Percentiles rank a stretch among this genome's conserved stretches.
phyloP scores from a whole-genome alignment of 2,329 filamentous ascomycete genomes.

The Fusarium nygamai region DNA sequence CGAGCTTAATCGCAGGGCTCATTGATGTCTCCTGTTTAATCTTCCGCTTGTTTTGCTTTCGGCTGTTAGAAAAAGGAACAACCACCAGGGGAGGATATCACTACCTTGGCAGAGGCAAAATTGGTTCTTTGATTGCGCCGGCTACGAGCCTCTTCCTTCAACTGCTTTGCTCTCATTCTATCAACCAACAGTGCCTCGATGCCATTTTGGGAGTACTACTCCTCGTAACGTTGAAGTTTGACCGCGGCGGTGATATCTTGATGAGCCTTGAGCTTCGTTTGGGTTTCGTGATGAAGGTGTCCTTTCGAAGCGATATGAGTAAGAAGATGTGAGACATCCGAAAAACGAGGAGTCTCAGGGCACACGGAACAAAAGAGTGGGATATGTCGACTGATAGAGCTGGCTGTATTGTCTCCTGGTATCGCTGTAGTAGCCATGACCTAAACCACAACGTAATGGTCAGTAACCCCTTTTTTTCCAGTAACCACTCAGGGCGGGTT shows the following conservation, averaged over 20 bases:
- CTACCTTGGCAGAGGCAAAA: slow-evolving; percentile 37
- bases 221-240: slow-evolving; percentile 74
- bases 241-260: slow-evolving; percentile 72
- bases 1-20: slow-evolving; percentile 41
- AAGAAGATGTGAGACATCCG: slow-evolving; percentile 89
- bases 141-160: slow-evolving; percentile 68
- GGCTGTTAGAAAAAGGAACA: slow-evolving; percentile 15
- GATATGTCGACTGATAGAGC: slow-evolving; percentile 54
- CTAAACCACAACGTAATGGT: slow-evolving; percentile 39
- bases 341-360: slow-evolving; percentile 81
- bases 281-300: slow-evolving; percentile 87
- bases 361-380: slow-evolving; percentile 86
- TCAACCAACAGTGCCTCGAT: slow-evolving; percentile 80
- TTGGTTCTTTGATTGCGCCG: slow-evolving; percentile 49
- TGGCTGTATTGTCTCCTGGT: slow-evolving; percentile 30
- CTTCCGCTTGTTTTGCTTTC: slow-evolving; percentile 45
- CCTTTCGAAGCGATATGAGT: slow-evolving; percentile 93
- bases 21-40: slow-evolving; percentile 39
- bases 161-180: slow-evolving; percentile 79
- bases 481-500: not conserved
- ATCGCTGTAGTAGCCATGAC: slow-evolving; percentile 51
- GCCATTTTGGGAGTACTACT: slow-evolving; percentile 79
- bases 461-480: slow-evolving; percentile 20
- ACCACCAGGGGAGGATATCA: not conserved
- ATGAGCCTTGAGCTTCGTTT: slow-evolving; percentile 77